A percentile compares a stretch with the other conserved stretches of the same genome.
Evolutionary conservation across 176 grass and related monocot species (phyloP).

Genomic region (Eleusine coracana): DNA sequence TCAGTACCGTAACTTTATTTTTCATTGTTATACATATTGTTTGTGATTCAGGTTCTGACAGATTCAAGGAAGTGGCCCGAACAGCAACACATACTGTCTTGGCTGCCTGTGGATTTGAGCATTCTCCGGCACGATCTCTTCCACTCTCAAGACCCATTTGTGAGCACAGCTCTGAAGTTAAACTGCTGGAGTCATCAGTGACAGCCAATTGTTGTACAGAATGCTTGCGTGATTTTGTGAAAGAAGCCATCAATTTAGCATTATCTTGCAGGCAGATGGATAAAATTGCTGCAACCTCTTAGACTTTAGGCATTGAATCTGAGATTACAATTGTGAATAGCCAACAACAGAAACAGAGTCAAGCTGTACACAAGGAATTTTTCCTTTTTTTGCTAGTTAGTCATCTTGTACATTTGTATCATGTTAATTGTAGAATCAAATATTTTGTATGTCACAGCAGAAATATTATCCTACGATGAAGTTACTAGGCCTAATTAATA

Average conservation of each 20-base stretch:
- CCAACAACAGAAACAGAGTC: background rate
- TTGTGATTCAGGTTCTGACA: slow-evolving; percentile 54
- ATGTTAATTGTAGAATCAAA: background rate
- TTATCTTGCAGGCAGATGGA: slow-evolving; percentile 35
- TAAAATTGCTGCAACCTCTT: slow-evolving; percentile 21
- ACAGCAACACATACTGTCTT: slow-evolving; percentile 72
- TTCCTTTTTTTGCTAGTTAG: background rate
- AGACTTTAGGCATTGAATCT: slow-evolving; percentile 9
- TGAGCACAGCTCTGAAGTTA: slow-evolving; percentile 42
- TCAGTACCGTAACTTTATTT: slow-evolving; percentile 16
- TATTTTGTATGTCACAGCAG: background rate
- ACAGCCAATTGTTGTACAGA: slow-evolving; percentile 53
- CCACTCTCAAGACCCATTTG: slow-evolving; percentile 48
- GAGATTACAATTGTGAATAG: slow-evolving; percentile 3
- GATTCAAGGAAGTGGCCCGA: slow-evolving; percentile 79
- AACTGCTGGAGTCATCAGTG: slow-evolving; percentile 6
- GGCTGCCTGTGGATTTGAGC: slow-evolving; percentile 67
- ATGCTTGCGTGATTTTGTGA: slow-evolving; percentile 62
- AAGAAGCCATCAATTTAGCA: slow-evolving; percentile 47
- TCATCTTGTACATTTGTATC: background rate
- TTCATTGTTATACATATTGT: background rate
- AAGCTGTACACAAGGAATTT: slow-evolving; percentile 5
- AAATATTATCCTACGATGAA: slow-evolving; percentile 15
- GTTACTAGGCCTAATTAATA: slow-evolving; percentile 20
- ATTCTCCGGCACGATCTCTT: slow-evolving; percentile 40